Conservation (phyloP, 2,329 filamentous ascomycete species). For the Aspergillus pseudotamarii region DNA sequence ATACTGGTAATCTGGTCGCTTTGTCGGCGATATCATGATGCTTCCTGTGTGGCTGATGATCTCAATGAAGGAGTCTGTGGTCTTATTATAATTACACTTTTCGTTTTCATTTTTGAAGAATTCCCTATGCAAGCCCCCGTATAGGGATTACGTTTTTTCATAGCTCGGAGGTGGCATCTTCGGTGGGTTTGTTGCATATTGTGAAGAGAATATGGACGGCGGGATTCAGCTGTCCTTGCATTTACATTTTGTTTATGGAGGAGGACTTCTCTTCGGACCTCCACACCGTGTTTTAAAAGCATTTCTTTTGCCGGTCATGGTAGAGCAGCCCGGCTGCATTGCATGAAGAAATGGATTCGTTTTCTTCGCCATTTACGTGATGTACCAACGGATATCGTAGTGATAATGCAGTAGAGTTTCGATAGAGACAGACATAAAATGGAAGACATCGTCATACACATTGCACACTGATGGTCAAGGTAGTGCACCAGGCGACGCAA, state of each 20-base stretch:
- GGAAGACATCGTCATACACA: background rate
- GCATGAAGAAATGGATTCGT: slow-evolving; percentile 4
- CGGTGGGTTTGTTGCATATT: slow-evolving; percentile 7
- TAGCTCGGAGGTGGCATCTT: slow-evolving; percentile 1
- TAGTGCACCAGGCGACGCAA: background rate
- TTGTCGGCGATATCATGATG: background rate
- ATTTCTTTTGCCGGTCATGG: background rate
- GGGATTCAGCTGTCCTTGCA: slow-evolving; percentile 7
- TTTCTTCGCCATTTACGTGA: background rate
- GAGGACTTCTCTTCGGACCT: background rate
- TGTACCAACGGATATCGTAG: background rate
- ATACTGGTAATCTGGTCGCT: slow-evolving; percentile 3
- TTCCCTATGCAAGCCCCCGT: background rate
- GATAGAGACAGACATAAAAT: no score
- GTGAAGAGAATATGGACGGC: slow-evolving; percentile 9
- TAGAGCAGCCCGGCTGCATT: slow-evolving; percentile 6
- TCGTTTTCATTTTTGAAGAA: background rate
- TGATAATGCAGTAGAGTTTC: background rate
- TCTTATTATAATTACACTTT: slow-evolving; percentile 8
- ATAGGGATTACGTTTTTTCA: background rate
- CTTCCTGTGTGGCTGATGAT: slow-evolving; percentile 12
- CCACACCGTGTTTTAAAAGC: background rate
- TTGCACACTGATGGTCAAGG: background rate
- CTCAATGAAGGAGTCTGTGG: slow-evolving; percentile 12
- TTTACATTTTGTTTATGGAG: slow-evolving; percentile 4